Base-by-base conservation (phyloP, 1,284 basidiomycete species). In the Trametes polyzona region DNA sequence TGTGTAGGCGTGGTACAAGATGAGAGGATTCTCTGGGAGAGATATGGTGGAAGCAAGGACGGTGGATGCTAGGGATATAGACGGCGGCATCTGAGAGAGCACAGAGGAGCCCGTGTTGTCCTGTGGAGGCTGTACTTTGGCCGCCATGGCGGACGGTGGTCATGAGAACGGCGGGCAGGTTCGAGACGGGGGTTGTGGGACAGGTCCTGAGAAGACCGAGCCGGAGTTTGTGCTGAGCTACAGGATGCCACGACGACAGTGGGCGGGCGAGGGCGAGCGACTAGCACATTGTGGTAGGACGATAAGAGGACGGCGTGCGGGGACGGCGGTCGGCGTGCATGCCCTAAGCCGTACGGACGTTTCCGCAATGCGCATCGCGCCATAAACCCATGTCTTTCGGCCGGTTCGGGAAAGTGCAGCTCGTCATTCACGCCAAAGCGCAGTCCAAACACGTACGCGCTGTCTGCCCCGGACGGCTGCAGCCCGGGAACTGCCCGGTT, bases 1-100 rank as follows among this genome's bases (percentile, higher is more conserved):
- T 27, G 71, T 61, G 67, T 78, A 84, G 47, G 78, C 72, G 41
- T 75, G 73, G 66, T 80, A 86, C 21, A 69, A 69, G 53, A 88
- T 74, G 58, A 65, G 63, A n/a, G 75, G 59, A 57, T 71, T 49
- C 33, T 68, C 51, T 0, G 77, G 75, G 11, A 80, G 61, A 51
- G 68, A n/a, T 47, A 80, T 68, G 21, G 70, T 55, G 10, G 78
- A 77, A n/a, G 71, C 69, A 46, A 76, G 72, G n/a, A 75, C 33
- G 41, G 67, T 47, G 16, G 72, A 74, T 12, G 61, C 70, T 10
- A 71, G 64, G 11, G 73, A 70, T 32, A 80, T 67, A 3, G 62
- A 50, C 9, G 73, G 70, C 1, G 73, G 69, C 49, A 59, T 58
- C 49, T 71, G 71, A 36, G 71, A 69, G 24, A 74, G 66, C 3